Percentiles rank a stretch among this genome's conserved stretches.
Conservation (phyloP, 345 rosid species). For the Turritis glabra region DNA sequence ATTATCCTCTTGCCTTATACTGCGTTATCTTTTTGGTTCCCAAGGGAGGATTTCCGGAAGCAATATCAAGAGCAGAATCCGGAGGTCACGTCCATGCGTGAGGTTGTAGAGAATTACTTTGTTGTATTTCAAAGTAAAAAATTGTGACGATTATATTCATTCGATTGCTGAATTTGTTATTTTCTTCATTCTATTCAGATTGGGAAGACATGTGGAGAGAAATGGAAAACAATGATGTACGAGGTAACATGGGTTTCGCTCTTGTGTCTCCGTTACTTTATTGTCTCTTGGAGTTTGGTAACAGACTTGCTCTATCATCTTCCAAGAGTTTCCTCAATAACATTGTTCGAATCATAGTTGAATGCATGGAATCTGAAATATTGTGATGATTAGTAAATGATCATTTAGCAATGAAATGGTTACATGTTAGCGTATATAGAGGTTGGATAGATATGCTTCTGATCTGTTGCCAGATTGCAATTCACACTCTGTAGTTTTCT, state of each 20-base stretch:
- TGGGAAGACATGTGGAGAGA: conserved; percentile 96
- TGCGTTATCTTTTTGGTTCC: conserved; percentile 15
- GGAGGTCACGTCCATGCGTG: conserved; percentile 86
- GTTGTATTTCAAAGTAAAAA: not conserved
- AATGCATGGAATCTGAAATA: not conserved
- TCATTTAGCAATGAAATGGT: not conserved
- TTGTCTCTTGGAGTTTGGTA: conserved; percentile 8
- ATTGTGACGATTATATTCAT: not conserved
- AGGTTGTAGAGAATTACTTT: conserved; percentile 43
- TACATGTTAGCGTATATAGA: not conserved
- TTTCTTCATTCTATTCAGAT: conserved; percentile 47
- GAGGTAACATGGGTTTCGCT: conserved; percentile 48
- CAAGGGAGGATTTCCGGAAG: conserved; percentile 91
- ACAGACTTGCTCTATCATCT: not conserved
- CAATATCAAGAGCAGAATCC: conserved; percentile 85
- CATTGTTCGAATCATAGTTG: not conserved
- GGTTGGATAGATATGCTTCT: not conserved
- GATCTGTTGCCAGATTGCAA: not conserved
- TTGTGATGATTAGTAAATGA: conserved; percentile 3
- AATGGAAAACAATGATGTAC: conserved; percentile 86
- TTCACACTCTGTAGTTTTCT: not conserved
- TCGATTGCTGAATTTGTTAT: conserved; percentile 14
- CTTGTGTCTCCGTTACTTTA: conserved; percentile 1
- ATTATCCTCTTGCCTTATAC: conserved; percentile 3
- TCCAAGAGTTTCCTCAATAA: not conserved